Evolutionary conservation across 768 basidiomycete species (phyloP), one percentile per base, ranked within the genome.

Genomic region (Naganishia onofrii): DNA sequence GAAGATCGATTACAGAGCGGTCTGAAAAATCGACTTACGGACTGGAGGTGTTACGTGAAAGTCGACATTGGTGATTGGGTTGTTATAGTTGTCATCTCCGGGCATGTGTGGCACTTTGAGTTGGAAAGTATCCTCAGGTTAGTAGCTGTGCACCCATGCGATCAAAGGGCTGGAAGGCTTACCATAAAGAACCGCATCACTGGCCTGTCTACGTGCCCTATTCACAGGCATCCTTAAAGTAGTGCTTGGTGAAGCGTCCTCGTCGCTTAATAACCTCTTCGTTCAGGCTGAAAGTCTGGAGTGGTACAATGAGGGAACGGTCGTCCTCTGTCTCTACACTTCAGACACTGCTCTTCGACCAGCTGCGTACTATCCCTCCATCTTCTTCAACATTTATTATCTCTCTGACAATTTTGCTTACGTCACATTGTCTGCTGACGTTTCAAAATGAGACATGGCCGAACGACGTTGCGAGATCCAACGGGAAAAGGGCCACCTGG

Each of bases 11-110:
- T 19, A 9, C 26, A 5, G 29, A 3, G 57, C 29, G 19, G 8
- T 12, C 21, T 58, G 21, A 4, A 36, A 6, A 58, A 3, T 17
- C 2, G 31, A 63, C 60, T 63, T 29, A 63, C 60, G 5, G 38
- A 63, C 42, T 5, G 60, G 60, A 26, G 60, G 60, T 7, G 60
- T 63, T 12, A 63, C 60, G 2, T 26, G 36, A 17, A 63, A 63
- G 15, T 63, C 60, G 23, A 63, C 19, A 44, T 63, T 63, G 36
- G 60, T 63, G 2, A 63, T n/a, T 19, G 60, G 60, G 32, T 63
- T 63, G 38, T 63, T n/a, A 17, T 26, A 63, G 42, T 63, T 63
- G 60, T 63, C 60, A 29, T 63, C 60, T 0, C 60, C 60, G 2
- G 38, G 38, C 12, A 2, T 46, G 29, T 63, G 60, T 7, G 60